Evolutionary conservation across 2,329 filamentous ascomycete species (phyloP).

Genomic region (Nemania sp.): DNA sequence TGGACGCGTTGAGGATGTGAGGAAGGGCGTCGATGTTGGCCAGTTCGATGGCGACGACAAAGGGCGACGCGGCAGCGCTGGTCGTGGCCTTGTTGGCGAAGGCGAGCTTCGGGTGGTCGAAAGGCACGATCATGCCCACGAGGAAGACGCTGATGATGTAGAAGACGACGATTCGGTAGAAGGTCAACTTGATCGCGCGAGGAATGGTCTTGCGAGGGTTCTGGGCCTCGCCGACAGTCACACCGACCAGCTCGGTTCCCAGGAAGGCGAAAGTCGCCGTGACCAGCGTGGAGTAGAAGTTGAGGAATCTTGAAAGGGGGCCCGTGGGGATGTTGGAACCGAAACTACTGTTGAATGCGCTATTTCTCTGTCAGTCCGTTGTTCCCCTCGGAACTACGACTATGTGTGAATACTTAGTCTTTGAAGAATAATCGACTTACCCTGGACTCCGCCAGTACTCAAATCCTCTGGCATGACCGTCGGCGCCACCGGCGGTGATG

Average conservation of each 20-base stretch:
- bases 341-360: slow-evolving; percentile 58
- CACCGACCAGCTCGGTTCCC: slow-evolving; percentile 76
- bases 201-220: slow-evolving; percentile 79
- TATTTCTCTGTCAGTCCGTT: slow-evolving; percentile 10
- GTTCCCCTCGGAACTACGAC: neutral
- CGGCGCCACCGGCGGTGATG: slow-evolving; percentile 67
- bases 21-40: slow-evolving; percentile 67
- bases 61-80: slow-evolving; percentile 68
- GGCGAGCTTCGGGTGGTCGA: slow-evolving; percentile 63
- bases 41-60: slow-evolving; percentile 72
- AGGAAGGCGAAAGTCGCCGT: slow-evolving; percentile 80
- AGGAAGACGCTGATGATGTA: slow-evolving; percentile 76
- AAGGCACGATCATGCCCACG: slow-evolving; percentile 77
- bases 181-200: slow-evolving; percentile 77
- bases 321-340: slow-evolving; percentile 51
- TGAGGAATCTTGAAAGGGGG: slow-evolving; percentile 58
- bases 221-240: slow-evolving; percentile 78
- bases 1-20: slow-evolving; percentile 73
- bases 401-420: neutral
- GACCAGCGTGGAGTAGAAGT: slow-evolving; percentile 73
- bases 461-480: slow-evolving; percentile 66
- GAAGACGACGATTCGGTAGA: slow-evolving; percentile 82
- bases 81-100: slow-evolving; percentile 59
- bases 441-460: slow-evolving; percentile 68
- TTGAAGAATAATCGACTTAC: slow-evolving; percentile 35